Conservation (phyloP, 2,329 filamentous ascomycete species). For the Phialocephala sp. region DNA sequence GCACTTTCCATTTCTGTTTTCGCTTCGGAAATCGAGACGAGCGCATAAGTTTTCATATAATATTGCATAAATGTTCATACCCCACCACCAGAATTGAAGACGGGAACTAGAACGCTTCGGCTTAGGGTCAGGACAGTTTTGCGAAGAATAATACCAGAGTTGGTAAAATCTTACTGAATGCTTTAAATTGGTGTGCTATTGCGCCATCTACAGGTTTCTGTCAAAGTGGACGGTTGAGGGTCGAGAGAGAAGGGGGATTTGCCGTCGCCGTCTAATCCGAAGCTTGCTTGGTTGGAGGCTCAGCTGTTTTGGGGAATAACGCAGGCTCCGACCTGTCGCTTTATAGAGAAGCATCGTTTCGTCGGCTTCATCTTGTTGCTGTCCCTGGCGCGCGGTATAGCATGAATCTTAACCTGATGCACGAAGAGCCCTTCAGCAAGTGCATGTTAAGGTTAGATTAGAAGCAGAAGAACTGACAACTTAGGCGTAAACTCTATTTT, state of each 20-base stretch:
- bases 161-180: neutral
- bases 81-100: neutral
- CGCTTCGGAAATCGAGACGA: neutral
- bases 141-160: conserved; percentile 1
- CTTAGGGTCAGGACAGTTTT: neutral
- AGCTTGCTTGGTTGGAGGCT: neutral
- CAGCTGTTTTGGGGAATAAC: neutral
- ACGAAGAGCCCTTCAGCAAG: neutral
- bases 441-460: neutral
- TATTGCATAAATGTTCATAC: neutral
- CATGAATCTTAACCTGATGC: neutral
- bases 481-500: no score
- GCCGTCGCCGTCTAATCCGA: neutral
- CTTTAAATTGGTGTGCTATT: neutral
- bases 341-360: neutral
- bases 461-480: no score
- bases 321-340: neutral
- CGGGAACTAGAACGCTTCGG: neutral
- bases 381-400: neutral
- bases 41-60: neutral
- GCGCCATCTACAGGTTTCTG: neutral
- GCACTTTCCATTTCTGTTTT: neutral
- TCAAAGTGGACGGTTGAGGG: neutral
- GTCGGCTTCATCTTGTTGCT: neutral
- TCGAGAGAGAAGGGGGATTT: neutral